A percentile compares a stretch with the other conserved stretches of the same genome.
phyloP scores from a whole-genome alignment of 2,329 filamentous ascomycete genomes.

The Penicillium psychrosexuale region DNA sequence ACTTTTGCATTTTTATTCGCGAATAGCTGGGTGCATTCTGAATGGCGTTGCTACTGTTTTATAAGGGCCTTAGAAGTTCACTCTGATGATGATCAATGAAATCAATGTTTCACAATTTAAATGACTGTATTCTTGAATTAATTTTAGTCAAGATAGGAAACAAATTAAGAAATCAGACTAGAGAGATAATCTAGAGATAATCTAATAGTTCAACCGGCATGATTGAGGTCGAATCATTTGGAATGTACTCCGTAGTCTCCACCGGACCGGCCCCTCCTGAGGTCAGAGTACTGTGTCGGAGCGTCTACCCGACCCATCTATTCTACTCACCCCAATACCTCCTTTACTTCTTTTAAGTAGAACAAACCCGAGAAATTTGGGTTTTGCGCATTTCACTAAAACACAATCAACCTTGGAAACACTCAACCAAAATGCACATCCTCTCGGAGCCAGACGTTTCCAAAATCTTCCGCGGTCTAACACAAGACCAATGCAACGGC shows the following conservation, averaged over 20 bases:
- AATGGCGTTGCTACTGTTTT: conserved; percentile 4
- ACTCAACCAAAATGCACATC: conserved; percentile 31
- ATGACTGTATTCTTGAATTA: background rate
- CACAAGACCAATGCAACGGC: conserved; percentile 31
- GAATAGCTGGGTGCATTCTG: conserved; percentile 25
- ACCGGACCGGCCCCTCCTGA: conserved; percentile 2
- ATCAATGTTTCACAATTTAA: background rate
- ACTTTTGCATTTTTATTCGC: conserved; percentile 17
- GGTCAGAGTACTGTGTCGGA: too few species aligned
- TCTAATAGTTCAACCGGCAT: background rate
- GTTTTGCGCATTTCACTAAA: background rate
- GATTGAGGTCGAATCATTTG: background rate
- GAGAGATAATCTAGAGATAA: background rate
- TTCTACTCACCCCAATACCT: background rate
- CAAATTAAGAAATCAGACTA: background rate
- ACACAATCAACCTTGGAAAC: background rate
- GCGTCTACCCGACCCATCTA: too few species aligned
- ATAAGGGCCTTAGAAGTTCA: background rate
- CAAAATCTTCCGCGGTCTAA: conserved; percentile 33
- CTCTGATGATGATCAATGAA: conserved; percentile 20
- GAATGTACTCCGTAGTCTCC: background rate
- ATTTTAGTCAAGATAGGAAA: background rate
- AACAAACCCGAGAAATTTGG: background rate
- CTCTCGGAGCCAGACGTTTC: conserved; percentile 35
- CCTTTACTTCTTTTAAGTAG: background rate